Base-by-base conservation (phyloP, 345 rosid species). In the Trapa bicornis region DNA sequence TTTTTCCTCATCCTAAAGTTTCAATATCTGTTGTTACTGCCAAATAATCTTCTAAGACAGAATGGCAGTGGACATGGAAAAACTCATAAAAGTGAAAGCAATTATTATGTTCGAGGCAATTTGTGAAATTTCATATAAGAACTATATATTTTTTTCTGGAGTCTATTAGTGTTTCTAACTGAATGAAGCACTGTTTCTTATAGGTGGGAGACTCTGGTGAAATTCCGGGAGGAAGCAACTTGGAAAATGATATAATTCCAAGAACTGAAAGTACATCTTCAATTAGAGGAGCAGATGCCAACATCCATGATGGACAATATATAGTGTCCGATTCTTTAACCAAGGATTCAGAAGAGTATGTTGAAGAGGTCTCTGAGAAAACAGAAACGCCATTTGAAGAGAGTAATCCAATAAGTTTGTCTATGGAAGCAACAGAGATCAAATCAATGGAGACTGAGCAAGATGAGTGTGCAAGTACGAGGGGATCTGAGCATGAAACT, bases 61-160 rank as follows among this genome's bases (percentile, higher is more conserved):
- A 58, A 41, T 35, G 38, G 35, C 17, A 43, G 13, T 48, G 56
- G 41, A 32, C 58, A 47, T 13, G 68, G 39, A 52, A 66, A 47
- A 47, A 4, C 58, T 66, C 16, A 29, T 66, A 58, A 66, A 47
- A 14, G 56, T 43, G 68, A 66, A 36, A 36, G 47, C 42, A 39
- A 33, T 15, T 52, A 47, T 36, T 52, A 22, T 65, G 52, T n/a
- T 16, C 8, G 13, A 32, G 38, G 16, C 37, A 4, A 58, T 15
- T 32, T 11, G 3, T 58, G 63, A 58, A 58, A 32, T 32, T 10
- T 35, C 38, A 32, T 33, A 37, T 2, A 38, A 7, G 11, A 58
- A 33, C 37, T 58, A 10, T 58, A n/a, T n/a, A n/a, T n/a, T n/a
- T n/a, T n/a, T n/a, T n/a, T n/a, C n/a, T n/a, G n/a, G n/a, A n/a